These are phyloP conservation scores for Porphyrellus cyaneotinctus DNA, from an alignment of 768 basidiomycete species.

Conservation along the genomic window DNA sequence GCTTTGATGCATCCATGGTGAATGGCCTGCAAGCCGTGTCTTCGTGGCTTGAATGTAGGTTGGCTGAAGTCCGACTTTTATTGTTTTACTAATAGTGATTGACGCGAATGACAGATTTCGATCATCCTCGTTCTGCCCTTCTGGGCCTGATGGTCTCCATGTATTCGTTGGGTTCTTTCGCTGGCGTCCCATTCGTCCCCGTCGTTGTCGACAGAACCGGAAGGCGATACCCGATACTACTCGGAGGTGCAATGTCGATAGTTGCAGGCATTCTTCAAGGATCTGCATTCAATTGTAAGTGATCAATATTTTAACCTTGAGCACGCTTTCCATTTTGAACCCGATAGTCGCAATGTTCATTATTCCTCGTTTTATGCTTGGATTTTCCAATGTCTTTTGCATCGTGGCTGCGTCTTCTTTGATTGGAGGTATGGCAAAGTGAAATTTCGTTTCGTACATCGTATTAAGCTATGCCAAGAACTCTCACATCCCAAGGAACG, in stretches of 20 bases:
- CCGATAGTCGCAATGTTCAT: slow-evolving; percentile 7
- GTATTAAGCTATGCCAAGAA: background rate
- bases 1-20: slow-evolving; percentile 49
- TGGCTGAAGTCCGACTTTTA: background rate
- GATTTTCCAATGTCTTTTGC: slow-evolving; percentile 11
- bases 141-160: slow-evolving; percentile 33
- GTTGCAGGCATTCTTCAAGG: slow-evolving; percentile 16
- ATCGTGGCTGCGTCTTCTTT: slow-evolving; percentile 20
- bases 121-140: slow-evolving; percentile 49
- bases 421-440: slow-evolving; percentile 14
- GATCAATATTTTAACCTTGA: background rate
- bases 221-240: slow-evolving; percentile 10
- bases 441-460: background rate
- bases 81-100: background rate
- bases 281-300: slow-evolving; percentile 11
- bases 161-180: slow-evolving; percentile 55
- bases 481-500: slow-evolving; percentile 21
- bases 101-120: slow-evolving; percentile 39
- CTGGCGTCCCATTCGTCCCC: slow-evolving; percentile 41
- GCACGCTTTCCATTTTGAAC: background rate
- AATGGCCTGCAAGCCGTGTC: slow-evolving; percentile 58
- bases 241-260: slow-evolving; percentile 5
- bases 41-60: slow-evolving; percentile 52
- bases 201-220: slow-evolving; percentile 6
- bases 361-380: slow-evolving; percentile 16